Base-by-base conservation (phyloP, 2,329 filamentous ascomycete genomes). In the Fusarium musae region DNA sequence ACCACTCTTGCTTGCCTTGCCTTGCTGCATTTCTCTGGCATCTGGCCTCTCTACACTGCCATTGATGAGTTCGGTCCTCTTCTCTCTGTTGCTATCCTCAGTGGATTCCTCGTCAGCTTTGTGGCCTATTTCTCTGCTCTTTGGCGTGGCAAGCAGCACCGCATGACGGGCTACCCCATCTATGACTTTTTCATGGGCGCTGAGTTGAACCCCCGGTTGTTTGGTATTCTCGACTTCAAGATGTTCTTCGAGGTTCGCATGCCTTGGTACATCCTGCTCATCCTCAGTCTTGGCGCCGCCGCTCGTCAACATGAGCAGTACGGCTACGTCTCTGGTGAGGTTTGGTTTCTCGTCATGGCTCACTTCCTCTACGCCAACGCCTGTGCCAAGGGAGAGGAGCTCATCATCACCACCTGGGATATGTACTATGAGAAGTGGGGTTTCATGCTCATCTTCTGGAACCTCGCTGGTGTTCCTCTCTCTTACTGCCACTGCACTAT, bases 391-490 rank as follows among this genome's bases (percentile, higher is more conserved):
- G 95, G 93, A 53, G 95, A 97, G 84, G 94, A 97, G 83, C 89
- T 94, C 80, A 97, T 97, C 82, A 89, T 94, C 66, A 93, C 93
- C 13, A 96, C 94, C 56, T 97, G 95, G 92, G 95, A 97, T 79
- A 97, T 97, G 92, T 97, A 97, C 86, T 96, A 94, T 78, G 95
- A 97, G 87, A 97, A 97, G 85, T 95, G 93, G 90, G 95, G 95
- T 59, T 97, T 97, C 86, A 97, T 97, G 95, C 89, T 97, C 75
- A 97, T 97, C 82, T 97, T 97, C 89, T 97, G 95, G 95, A 97
- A 97, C 84, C 87, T 97, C 81, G 94, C 95, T 52, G 95, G 95
- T 75, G 95, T 97, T 32, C 95, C 95, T 19, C 87, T 97, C 59
- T 95, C 91, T 61, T 97, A 97, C 88, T 97, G 94, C 85, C 95